Conservation (phyloP, 1,139 yeast genomes). For the Yamadazyma epiphylla region DNA sequence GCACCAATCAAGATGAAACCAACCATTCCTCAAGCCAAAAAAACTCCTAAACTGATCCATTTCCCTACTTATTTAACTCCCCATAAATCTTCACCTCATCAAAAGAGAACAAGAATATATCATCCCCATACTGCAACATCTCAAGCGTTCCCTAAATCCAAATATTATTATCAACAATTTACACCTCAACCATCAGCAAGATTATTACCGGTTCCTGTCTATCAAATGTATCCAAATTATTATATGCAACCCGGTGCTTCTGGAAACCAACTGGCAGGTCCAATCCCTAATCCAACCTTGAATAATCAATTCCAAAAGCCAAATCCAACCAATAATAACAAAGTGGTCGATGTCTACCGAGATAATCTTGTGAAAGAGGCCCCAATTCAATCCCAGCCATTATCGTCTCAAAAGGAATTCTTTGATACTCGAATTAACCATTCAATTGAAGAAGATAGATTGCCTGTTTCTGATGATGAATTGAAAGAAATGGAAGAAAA, state of each 20-base stretch:
- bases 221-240: conserved; percentile 3
- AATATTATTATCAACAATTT: conserved; percentile 10
- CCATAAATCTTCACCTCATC: conserved; percentile 13
- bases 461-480: conserved; percentile 37
- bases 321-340: conserved; percentile 1
- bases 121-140: conserved; percentile 9
- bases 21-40: conserved; percentile 3
- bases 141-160: conserved; percentile 9
- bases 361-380: conserved; percentile 47
- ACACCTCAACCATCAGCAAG: conserved; percentile 15
- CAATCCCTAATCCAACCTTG: conserved; percentile 1
- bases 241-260: background rate
- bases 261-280: background rate
- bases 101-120: conserved; percentile 7
- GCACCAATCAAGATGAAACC: conserved; percentile 25
- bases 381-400: conserved; percentile 52
- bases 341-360: conserved; percentile 48
- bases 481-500: conserved; percentile 37
- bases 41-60: conserved; percentile 11
- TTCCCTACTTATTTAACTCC: conserved; percentile 15
- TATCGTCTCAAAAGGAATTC: conserved; percentile 48
- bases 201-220: conserved; percentile 1
- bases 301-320: conserved; percentile 2
- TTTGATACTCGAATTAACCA: conserved; percentile 21
- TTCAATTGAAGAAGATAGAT: conserved; percentile 27